Conservation (phyloP, 2,329 filamentous ascomycete genomes). For the Botrytis porri region DNA sequence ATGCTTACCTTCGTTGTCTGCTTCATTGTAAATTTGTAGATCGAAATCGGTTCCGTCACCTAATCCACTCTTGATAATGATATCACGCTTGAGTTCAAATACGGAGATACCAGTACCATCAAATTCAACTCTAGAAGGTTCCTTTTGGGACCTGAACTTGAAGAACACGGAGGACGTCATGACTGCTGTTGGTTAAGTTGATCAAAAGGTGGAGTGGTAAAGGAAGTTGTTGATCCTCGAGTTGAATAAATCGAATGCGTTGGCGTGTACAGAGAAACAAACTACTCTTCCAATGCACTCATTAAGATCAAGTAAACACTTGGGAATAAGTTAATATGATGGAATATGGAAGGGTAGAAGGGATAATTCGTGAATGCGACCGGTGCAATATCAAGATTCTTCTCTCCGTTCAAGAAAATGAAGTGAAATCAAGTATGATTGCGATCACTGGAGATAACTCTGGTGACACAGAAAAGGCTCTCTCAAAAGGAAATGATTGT, state of each 20-base stretch:
- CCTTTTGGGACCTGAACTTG: conserved; percentile 99
- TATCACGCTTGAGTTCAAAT: conserved; percentile 98
- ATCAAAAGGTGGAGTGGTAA: conserved; percentile 20
- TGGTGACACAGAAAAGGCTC: conserved; percentile 35
- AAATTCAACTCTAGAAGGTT: conserved; percentile 90
- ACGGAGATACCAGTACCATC: conserved; percentile 97
- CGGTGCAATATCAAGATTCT: conserved; percentile 38
- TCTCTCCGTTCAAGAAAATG: conserved; percentile 38
- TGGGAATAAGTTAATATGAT: conserved; percentile 31
- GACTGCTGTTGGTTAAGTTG: conserved; percentile 26
- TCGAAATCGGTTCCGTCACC: conserved; percentile 97
- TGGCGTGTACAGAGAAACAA: conserved; percentile 23
- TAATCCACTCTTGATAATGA: conserved; percentile 89
- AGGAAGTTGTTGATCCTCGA: conserved; percentile 20
- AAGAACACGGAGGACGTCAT: conserved; percentile 84
- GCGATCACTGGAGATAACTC: conserved; percentile 38
- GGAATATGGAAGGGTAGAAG: conserved; percentile 27
- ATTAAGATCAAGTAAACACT: conserved; percentile 28
- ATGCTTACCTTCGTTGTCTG: conserved; percentile 79
- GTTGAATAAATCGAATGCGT: conserved; percentile 19
- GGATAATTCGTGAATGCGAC: conserved; percentile 35
- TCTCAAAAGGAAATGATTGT: conserved; percentile 37
- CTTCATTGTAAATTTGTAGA: conserved; percentile 88
- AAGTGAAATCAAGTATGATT: conserved; percentile 41
- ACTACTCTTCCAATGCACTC: conserved; percentile 29